phyloP scores from a whole-genome alignment of 495 filamentous ascomycete species.

The Aspergillus asperescens region DNA sequence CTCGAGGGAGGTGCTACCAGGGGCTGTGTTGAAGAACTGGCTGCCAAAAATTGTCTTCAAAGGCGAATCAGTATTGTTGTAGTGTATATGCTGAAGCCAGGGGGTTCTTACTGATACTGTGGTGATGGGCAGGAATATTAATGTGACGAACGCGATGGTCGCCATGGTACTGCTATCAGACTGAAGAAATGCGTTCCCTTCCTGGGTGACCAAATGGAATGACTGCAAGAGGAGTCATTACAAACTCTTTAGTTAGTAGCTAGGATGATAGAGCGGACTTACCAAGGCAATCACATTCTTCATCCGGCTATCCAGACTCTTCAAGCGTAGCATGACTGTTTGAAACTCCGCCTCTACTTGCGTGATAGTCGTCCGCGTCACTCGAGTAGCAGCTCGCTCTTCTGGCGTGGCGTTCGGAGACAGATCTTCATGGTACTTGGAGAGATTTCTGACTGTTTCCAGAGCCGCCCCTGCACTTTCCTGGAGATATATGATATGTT shows the following conservation, averaged over 20 bases:
- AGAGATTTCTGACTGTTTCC: neutral
- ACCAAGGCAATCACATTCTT: constrained; percentile 1
- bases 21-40: neutral
- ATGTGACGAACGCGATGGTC: neutral
- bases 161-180: constrained; percentile 1
- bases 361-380: neutral
- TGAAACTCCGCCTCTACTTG: constrained; percentile 1
- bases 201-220: constrained; percentile 1
- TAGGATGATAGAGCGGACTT: neutral
- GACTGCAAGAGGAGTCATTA: neutral
- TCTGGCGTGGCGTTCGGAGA: neutral
- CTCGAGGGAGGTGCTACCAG: neutral
- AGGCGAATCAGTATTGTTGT: neutral
- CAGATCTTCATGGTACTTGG: neutral
- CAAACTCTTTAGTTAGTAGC: neutral
- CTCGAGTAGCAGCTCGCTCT: neutral
- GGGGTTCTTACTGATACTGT: neutral
- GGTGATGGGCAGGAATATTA: neutral
- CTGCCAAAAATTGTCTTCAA: neutral
- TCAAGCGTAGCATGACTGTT: neutral
- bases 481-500: neutral
- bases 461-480: neutral
- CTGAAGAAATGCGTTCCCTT: neutral
- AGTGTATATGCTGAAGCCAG: too few species aligned
- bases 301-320: neutral